These are phyloP conservation scores for Epichloe elymi DNA, from an alignment of 2,329 filamentous ascomycete genomes.

Conservation along the genomic window DNA sequence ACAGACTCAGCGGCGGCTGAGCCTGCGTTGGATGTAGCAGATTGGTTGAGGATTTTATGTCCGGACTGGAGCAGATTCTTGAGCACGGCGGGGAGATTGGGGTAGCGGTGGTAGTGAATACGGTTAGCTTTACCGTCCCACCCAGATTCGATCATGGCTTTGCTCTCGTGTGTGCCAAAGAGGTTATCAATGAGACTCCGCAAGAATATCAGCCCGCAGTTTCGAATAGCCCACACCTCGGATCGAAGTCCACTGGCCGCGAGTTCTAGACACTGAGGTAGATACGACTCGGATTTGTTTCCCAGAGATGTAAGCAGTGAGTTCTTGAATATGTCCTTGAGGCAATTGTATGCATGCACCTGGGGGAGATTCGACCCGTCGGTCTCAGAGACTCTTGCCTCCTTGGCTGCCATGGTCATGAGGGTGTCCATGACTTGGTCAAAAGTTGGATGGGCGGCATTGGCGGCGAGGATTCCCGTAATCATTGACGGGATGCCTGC, in stretches of 20 bases:
- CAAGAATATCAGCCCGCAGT: slow-evolving; percentile 82
- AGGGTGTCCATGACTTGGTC: slow-evolving; percentile 50
- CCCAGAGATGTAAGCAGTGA: slow-evolving; percentile 62
- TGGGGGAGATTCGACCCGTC: slow-evolving; percentile 64
- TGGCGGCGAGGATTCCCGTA: slow-evolving; percentile 63
- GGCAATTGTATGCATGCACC: slow-evolving; percentile 86
- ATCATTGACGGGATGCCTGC: slow-evolving; percentile 84
- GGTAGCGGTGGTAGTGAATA: slow-evolving; percentile 58
- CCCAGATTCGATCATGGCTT: slow-evolving; percentile 43
- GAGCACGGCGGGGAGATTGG: slow-evolving; percentile 50
- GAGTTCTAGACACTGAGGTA: slow-evolving; percentile 63
- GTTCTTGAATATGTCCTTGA: slow-evolving; percentile 84
- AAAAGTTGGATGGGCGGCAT: slow-evolving; percentile 47
- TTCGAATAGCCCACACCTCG: slow-evolving; percentile 83
- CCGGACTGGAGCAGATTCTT: slow-evolving; percentile 46
- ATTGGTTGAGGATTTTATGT: slow-evolving; percentile 28
- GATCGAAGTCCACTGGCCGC: slow-evolving; percentile 70
- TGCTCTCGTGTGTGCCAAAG: slow-evolving; percentile 64
- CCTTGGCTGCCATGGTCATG: slow-evolving; percentile 41
- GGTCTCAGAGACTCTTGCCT: slow-evolving; percentile 40
- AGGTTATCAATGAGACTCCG: slow-evolving; percentile 71
- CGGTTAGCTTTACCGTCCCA: slow-evolving; percentile 52
- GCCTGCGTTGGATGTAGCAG: slow-evolving; percentile 14
- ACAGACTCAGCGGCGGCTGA: slow-evolving; percentile 46
- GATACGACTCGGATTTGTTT: slow-evolving; percentile 57